Percentiles rank a stretch among this genome's conserved stretches.
These are phyloP conservation scores for Solanum hybrid DNA, from an alignment of 305 asterid genomes.

Conservation along the genomic window DNA sequence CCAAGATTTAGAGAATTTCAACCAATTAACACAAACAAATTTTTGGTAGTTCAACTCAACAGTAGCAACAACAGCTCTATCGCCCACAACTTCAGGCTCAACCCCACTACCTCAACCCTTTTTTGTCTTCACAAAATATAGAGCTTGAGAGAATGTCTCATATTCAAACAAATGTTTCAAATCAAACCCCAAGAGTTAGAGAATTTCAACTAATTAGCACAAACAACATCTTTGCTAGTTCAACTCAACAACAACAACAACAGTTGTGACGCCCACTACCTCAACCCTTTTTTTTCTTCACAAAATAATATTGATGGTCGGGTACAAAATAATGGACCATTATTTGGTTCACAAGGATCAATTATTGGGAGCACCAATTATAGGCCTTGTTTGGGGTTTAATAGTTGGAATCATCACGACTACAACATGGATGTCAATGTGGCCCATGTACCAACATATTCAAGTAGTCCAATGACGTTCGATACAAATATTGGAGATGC, in stretches of 20 bases:
- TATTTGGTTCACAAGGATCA: background rate
- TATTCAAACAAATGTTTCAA: background rate
- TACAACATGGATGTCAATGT: background rate
- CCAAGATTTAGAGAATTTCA: background rate
- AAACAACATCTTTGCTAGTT: background rate
- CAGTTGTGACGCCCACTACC: background rate
- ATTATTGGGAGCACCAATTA: background rate
- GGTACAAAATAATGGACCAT: background rate
- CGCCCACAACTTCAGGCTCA: background rate
- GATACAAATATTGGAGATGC: background rate
- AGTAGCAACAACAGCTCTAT: background rate
- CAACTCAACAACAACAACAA: background rate
- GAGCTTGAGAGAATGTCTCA: background rate
- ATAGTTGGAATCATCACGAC: background rate
- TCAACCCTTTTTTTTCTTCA: background rate
- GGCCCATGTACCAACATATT: background rate
- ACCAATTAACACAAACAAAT: background rate
- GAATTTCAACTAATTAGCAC: background rate
- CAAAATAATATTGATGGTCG: background rate
- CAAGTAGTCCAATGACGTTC: background rate
- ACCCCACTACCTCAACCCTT: background rate
- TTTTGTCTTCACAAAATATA: background rate
- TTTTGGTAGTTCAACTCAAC: background rate
- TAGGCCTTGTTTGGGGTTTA: background rate
- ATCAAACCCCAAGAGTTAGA: background rate